These are phyloP conservation scores for Pochonia chlamydosporia DNA, from an alignment of 2,329 filamentous ascomycete species.

Conservation along the genomic window DNA sequence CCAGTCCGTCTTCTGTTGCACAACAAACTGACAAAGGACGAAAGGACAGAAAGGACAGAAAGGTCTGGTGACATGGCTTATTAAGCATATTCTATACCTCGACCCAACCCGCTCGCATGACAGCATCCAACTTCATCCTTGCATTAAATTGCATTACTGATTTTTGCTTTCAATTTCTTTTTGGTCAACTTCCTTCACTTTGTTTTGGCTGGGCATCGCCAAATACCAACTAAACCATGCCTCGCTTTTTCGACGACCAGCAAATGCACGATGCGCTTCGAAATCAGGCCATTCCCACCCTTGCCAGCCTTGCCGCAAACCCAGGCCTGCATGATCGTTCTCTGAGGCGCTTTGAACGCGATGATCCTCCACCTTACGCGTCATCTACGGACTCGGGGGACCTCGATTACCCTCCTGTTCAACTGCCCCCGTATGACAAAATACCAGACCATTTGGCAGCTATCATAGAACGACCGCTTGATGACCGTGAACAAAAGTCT, in stretches of 20 bases:
- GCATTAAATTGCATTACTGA: no score
- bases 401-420: neutral
- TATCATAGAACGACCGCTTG: neutral
- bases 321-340: neutral
- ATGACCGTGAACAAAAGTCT: no score
- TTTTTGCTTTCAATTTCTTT: no score
- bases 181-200: no score
- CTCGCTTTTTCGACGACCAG: neutral
- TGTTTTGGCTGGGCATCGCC: no score
- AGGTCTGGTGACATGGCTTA: no score
- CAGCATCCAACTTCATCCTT: no score
- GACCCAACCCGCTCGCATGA: no score
- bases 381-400: constrained; percentile 4
- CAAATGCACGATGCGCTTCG: neutral
- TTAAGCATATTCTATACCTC: no score
- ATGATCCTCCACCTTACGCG: constrained; percentile 1
- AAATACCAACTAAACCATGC: neutral
- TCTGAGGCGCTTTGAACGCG: constrained; percentile 3
- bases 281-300: neutral
- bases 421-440: neutral
- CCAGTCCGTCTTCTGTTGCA: no score
- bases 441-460: neutral
- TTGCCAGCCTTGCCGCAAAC: neutral
- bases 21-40: no score
- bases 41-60: no score